These are phyloP conservation scores for Solanum phureja DNA, from an alignment of 257 asterid species.

Conservation along the genomic window DNA sequence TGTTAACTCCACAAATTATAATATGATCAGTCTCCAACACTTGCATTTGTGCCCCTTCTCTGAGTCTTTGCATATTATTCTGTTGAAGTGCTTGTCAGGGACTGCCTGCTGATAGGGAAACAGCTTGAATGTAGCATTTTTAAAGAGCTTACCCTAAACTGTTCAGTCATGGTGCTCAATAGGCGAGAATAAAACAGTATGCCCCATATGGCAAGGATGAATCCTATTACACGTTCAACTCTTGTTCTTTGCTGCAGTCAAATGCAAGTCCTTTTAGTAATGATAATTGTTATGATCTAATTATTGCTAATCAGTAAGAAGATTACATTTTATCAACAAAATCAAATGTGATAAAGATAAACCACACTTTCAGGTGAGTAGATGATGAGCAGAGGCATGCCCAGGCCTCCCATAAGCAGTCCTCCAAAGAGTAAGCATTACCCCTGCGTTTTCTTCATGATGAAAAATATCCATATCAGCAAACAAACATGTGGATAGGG, in stretches of 20 bases:
- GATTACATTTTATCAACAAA: slow-evolving; percentile 14
- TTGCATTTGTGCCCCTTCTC: slow-evolving; percentile 97
- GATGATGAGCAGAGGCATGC: slow-evolving; percentile 97
- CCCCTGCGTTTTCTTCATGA: slow-evolving; percentile 49
- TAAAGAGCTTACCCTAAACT: slow-evolving; percentile 65
- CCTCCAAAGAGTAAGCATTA: slow-evolving; percentile 66
- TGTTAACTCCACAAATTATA: slow-evolving; percentile 81
- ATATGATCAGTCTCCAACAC: slow-evolving; percentile 87
- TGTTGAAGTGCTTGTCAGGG: slow-evolving; percentile 36
- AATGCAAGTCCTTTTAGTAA: slow-evolving; percentile 16
- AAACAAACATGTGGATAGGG: slow-evolving; percentile 1
- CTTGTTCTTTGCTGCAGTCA: slow-evolving; percentile 92
- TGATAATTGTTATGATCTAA: slow-evolving; percentile 11
- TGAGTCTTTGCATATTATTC: slow-evolving; percentile 78
- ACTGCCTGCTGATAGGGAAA: slow-evolving; percentile 1
- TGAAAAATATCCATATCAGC: slow-evolving; percentile 8
- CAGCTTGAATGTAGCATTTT: slow-evolving; percentile 11
- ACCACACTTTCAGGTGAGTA: slow-evolving; percentile 85
- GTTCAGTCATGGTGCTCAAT: slow-evolving; percentile 96
- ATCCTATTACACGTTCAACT: slow-evolving; percentile 85
- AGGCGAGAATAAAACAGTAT: slow-evolving; percentile 87
- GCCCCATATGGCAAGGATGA: slow-evolving; percentile 97
- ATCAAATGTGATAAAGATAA: slow-evolving; percentile 16
- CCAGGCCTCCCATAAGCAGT: slow-evolving; percentile 99
- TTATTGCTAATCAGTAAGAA: slow-evolving; percentile 14